A percentile compares a stretch with the other conserved stretches of the same genome.
Evolutionary conservation across 2,329 filamentous ascomycete species (phyloP).

Genomic region (Monascus ruber): DNA sequence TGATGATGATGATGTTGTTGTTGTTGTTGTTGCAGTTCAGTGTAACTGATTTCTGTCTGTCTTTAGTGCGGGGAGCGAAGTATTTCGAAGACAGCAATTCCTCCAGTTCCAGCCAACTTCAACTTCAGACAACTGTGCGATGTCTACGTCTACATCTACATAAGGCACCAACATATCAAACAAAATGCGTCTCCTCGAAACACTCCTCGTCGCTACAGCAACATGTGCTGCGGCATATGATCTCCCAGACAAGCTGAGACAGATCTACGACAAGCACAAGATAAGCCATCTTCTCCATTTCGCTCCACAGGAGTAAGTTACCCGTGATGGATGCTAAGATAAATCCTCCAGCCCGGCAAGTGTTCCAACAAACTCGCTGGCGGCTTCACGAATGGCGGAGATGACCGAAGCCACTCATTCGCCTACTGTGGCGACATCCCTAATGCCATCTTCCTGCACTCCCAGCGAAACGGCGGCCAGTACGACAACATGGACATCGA

Average conservation of each 20-base stretch:
- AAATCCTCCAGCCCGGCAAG: conserved; percentile 4
- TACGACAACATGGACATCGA: conserved; percentile 49
- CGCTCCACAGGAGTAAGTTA: not conserved
- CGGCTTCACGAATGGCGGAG: conserved; percentile 11
- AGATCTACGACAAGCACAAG: conserved; percentile 11
- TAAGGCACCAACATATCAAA: too few relatives aligned
- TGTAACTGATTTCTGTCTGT: too few relatives aligned
- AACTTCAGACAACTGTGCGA: too few relatives aligned
- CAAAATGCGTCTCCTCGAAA: not conserved
- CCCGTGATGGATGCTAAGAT: not conserved
- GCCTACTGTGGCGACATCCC: conserved; percentile 40
- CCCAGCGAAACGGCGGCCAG: conserved; percentile 19
- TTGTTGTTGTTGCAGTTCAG: too few relatives aligned
- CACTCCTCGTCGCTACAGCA: not conserved
- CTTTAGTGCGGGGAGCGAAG: too few relatives aligned
- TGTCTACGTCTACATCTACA: too few relatives aligned
- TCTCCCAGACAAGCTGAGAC: conserved; percentile 8
- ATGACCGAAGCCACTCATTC: conserved; percentile 5
- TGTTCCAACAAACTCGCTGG: conserved; percentile 9
- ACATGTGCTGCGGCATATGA: conserved; percentile 4
- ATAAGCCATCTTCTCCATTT: not conserved
- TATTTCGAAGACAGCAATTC: too few relatives aligned
- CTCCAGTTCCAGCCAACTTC: too few relatives aligned
- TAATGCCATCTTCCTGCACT: conserved; percentile 40
- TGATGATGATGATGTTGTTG: too few relatives aligned